A percentile compares a stretch with the other conserved stretches of the same genome.
Evolutionary conservation across 495 filamentous ascomycete species (phyloP).

Genomic region (Mytilinidion resinicola): DNA sequence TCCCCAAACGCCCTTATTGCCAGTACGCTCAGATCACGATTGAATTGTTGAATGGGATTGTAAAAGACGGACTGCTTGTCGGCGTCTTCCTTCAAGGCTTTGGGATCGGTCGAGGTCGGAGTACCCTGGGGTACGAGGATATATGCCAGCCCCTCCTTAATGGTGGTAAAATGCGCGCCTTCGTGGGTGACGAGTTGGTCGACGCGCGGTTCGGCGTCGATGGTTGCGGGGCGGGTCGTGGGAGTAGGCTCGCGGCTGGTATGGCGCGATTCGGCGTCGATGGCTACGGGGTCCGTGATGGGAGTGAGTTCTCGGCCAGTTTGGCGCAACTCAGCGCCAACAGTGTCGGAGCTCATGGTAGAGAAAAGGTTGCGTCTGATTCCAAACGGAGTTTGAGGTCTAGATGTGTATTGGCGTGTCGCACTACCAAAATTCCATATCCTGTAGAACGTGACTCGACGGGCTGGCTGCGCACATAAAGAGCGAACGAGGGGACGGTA

Average conservation of each 20-base stretch:
- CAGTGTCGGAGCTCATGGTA: too few species aligned
- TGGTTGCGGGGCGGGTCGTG: background rate
- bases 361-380: too few species aligned
- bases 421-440: conserved; percentile 13
- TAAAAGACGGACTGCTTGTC: conserved; percentile 83
- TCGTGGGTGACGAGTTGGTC: conserved; percentile 38
- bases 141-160: conserved; percentile 63
- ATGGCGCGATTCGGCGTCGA: too few species aligned
- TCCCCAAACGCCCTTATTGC: conserved; percentile 81
- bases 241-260: background rate
- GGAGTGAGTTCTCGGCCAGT: too few species aligned
- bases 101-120: conserved; percentile 32
- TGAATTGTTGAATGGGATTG: conserved; percentile 98
- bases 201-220: conserved; percentile 23
- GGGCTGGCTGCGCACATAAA: conserved; percentile 20
- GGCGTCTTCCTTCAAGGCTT: conserved; percentile 38
- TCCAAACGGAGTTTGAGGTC: too few species aligned
- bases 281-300: too few species aligned
- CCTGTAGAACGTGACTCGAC: conserved; percentile 1
- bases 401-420: background rate
- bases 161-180: conserved; percentile 53
- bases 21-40: conserved; percentile 87
- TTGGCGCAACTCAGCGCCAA: too few species aligned
- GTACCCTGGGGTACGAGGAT: conserved; percentile 55
- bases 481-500: background rate